phyloP scores from a whole-genome alignment of 2,329 filamentous ascomycete species.

The Nigrospora oryzae region DNA sequence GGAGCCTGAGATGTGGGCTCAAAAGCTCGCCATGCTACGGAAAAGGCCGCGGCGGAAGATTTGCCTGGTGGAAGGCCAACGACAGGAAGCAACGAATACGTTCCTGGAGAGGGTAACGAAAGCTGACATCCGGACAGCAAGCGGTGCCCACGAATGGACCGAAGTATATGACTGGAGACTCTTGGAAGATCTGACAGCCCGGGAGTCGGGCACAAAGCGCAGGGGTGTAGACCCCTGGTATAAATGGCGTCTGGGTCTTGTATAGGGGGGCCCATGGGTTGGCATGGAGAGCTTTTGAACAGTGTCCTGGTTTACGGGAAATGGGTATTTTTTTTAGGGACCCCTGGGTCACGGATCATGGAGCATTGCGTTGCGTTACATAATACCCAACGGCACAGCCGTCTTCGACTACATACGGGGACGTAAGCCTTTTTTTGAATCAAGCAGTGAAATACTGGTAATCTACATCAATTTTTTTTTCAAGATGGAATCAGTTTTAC shows the following conservation, averaged over 20 bases:
- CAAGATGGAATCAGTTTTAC: no score
- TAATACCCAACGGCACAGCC: background rate
- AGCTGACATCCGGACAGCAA: conserved; percentile 14
- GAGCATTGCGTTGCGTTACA: background rate
- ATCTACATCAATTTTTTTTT: no score
- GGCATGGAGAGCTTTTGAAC: background rate
- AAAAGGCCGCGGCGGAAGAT: conserved; percentile 15
- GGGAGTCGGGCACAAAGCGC: conserved; percentile 26
- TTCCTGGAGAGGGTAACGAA: conserved; percentile 25
- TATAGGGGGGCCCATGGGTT: conserved; percentile 14
- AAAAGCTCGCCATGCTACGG: background rate
- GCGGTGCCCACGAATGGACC: conserved; percentile 25
- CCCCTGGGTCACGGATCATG: background rate
- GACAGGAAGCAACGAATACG: conserved; percentile 16
- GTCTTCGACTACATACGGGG: no score
- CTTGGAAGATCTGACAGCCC: conserved; percentile 28
- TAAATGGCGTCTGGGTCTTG: conserved; percentile 33
- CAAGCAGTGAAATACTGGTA: background rate
- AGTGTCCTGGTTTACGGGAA: background rate
- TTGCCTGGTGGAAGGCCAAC: conserved; percentile 32
- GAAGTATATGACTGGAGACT: conserved; percentile 39
- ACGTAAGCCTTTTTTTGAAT: background rate
- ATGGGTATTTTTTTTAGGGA: background rate
- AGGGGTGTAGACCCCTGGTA: conserved; percentile 31
- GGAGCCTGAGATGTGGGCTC: conserved; percentile 26